Percentiles rank a stretch among this genome's conserved stretches.
Evolutionary conservation across 805 yeast species (phyloP).

Genomic region (Zygosaccharomyces kombuchaensis): DNA sequence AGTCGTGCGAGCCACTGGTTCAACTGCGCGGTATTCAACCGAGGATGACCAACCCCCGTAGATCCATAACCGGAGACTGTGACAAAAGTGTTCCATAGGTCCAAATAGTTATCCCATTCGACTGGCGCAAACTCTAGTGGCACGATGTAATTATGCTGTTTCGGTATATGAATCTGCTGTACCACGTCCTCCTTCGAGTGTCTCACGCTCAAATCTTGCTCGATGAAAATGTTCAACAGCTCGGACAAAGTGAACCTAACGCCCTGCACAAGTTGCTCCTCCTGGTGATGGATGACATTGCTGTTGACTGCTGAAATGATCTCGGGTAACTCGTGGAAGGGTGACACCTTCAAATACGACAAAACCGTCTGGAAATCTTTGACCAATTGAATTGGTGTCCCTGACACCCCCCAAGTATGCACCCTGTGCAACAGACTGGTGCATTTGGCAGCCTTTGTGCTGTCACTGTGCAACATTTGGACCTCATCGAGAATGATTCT

Average conservation of each 20-base stretch:
- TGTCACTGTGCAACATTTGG: conserved; percentile 75
- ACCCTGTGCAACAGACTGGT: conserved; percentile 75
- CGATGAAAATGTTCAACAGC: conserved; percentile 49
- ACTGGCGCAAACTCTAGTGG: conserved; percentile 74
- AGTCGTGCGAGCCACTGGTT: conserved; percentile 64
- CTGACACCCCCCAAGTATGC: conserved; percentile 97
- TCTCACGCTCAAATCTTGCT: conserved; percentile 50
- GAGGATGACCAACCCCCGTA: conserved; percentile 47
- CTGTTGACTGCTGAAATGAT: conserved; percentile 15
- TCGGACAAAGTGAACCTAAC: conserved; percentile 35
- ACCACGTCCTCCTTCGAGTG: conserved; percentile 84
- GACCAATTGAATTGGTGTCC: conserved; percentile 77
- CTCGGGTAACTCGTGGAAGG: conserved; percentile 45
- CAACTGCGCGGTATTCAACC: conserved; percentile 52
- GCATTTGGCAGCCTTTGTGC: conserved; percentile 73
- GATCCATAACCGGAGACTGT: conserved; percentile 48
- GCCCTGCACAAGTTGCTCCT: conserved; percentile 20
- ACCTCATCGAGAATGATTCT: conserved; percentile 90
- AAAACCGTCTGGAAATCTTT: conserved; percentile 68
- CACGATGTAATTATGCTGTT: conserved; percentile 65
- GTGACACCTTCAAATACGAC: conserved; percentile 60
- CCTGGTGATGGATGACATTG: conserved; percentile 8
- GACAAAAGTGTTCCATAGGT: conserved; percentile 56
- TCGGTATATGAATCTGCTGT: conserved; percentile 71
- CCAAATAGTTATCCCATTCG: conserved; percentile 79